Percentiles rank a stretch among this genome's conserved stretches.
Evolutionary conservation across 441 rosid species (phyloP).

Genomic region (Corymbia calophylla): DNA sequence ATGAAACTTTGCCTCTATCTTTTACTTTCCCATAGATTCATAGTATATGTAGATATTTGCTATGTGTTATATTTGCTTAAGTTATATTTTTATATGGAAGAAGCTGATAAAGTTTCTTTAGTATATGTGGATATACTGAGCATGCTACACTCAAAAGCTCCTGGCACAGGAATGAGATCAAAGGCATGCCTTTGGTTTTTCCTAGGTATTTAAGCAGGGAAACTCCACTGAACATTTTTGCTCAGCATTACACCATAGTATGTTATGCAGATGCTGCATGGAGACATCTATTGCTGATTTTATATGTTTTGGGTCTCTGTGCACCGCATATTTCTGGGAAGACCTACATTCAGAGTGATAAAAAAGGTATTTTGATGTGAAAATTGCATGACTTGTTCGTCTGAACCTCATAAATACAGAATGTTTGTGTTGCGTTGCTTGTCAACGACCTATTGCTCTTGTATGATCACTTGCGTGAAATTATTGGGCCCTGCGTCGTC

Average conservation of each 20-base stretch:
- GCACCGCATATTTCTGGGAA: background rate
- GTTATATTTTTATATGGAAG: background rate
- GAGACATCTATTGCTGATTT: background rate
- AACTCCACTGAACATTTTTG: background rate
- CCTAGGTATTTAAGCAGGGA: background rate
- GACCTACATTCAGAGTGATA: background rate
- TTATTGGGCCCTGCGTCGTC: background rate
- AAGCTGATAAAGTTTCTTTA: background rate
- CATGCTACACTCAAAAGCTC: background rate
- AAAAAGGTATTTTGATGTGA: background rate
- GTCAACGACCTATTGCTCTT: background rate
- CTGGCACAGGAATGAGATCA: background rate
- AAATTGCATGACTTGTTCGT: background rate
- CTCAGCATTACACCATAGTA: background rate
- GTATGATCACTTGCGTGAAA: background rate
- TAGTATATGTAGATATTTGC: background rate
- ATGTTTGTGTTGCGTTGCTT: background rate
- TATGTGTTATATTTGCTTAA: background rate
- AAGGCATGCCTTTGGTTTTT: background rate
- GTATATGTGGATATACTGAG: background rate
- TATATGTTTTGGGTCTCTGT: background rate
- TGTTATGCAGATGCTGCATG: background rate
- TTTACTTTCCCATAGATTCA: background rate
- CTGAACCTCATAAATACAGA: background rate
- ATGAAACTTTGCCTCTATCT: background rate